Base-by-base conservation (phyloP, 2,329 filamentous ascomycete species). In the Penicillium fuscoglaucum region DNA sequence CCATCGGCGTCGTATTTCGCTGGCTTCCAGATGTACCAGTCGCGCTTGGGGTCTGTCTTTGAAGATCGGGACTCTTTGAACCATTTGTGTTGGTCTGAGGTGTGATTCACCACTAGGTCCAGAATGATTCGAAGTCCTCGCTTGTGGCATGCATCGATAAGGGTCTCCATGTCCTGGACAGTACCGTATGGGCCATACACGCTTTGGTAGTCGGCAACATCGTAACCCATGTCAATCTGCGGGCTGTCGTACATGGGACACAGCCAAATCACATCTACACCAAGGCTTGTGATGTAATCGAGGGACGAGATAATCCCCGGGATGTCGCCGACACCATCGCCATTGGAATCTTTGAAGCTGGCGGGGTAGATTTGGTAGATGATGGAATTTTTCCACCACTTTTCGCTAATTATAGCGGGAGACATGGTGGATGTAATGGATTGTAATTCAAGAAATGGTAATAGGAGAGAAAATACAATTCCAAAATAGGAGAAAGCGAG, bases 81-180 rank as follows among this genome's bases (percentile, higher is more conserved):
- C 87, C 87, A 91, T 0, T 77, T 76, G 66, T 90, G 87, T 68
- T 88, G 79, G 65, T 87, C 82, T 0, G 84, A 87, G 0, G 87
- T 90, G 70, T 92, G 89, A 65, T 91, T 91, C 62, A 91, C 80
- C 4, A 91, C 89, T 1, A 91, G 77, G 67, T 91, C 88, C 26
- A 90, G 78, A 57, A 91, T 84, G n/a, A 90, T 72, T 56, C 82
- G 83, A 80, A 91, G 88, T 8, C 81, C 84, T 6, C 85, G 80
- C 15, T 78, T 72, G 59, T 87, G 84, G 21, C 82, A 78, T 55
- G 80, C 82, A 10, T 76, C 68, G 47, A 88, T 84, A 13, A 90
- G 73, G 0, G 71, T 69, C 51, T 88, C 84, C 43, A 88, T 80
- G 64, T 90, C 85, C 47, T 78, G 73, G 0, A 90, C 73, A 0